phyloP scores from a whole-genome alignment of 441 rosid species.

The Melastoma candidum region DNA sequence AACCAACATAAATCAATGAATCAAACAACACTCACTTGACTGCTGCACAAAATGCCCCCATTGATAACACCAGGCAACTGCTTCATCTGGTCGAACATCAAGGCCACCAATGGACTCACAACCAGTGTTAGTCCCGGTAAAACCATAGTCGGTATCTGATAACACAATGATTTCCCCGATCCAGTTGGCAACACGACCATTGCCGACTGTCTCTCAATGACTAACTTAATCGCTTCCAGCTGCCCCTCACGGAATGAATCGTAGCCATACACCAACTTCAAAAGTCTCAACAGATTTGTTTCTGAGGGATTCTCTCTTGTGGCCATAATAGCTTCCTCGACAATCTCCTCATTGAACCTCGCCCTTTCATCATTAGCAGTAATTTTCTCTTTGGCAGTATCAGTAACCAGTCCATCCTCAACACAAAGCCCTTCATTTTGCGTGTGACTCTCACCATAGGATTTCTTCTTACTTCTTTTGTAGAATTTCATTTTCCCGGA shows the following conservation, averaged over 20 bases:
- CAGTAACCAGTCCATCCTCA: constrained; percentile 41
- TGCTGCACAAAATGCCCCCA: constrained; percentile 71
- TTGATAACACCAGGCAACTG: constrained; percentile 58
- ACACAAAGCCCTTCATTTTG: constrained; percentile 22
- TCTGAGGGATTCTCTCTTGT: constrained; percentile 44
- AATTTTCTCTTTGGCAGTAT: constrained; percentile 17
- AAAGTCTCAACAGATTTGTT: constrained; percentile 56
- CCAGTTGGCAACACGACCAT: constrained; percentile 93
- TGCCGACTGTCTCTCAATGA: constrained; percentile 52
- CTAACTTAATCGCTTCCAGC: constrained; percentile 62
- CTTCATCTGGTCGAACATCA: constrained; percentile 93
- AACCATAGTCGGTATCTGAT: constrained; percentile 84
- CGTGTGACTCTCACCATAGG: constrained; percentile 13
- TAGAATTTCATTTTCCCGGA: constrained; percentile 19
- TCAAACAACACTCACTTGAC: constrained; percentile 43
- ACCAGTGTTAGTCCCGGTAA: constrained; percentile 72
- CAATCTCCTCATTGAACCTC: constrained; percentile 11
- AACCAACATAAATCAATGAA: neutral
- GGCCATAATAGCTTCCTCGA: constrained; percentile 44
- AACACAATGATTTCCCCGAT: constrained; percentile 84
- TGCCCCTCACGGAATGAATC: constrained; percentile 79
- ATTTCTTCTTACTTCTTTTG: constrained; percentile 38
- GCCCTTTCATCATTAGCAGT: constrained; percentile 14
- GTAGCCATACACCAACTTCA: constrained; percentile 61
- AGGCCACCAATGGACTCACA: constrained; percentile 82